Base-by-base conservation (phyloP, 805 yeast species). In the Candida krabiensis region DNA sequence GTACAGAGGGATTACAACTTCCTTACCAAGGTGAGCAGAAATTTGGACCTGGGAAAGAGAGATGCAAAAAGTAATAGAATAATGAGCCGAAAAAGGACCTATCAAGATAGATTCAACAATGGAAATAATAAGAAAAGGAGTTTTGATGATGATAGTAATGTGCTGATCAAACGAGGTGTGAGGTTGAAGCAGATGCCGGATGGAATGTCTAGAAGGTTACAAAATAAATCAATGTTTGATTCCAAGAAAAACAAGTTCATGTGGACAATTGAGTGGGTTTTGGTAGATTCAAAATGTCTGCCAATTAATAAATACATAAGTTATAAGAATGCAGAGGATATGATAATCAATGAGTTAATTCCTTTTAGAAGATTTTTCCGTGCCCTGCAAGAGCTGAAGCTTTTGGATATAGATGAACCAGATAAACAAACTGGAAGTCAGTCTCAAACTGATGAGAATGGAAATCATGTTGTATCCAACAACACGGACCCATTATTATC, bases 1-100 rank as follows among this genome's bases (percentile, higher is more conserved):
- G 75, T 89, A 5, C 88, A 89, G 54, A 63, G 97, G 44, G 97
- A 90, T 57, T 90, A 88, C 59, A 83, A 86, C 55, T 86, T 86
- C 53, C 61, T 90, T 22, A 67, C 76, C 40, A 67, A 64, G 15
- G 50, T 86, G 38, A 80, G 80, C 33, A 64, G 97, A 30, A 60
- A 70, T 2, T 66, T 88, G 11, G 70, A 71, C n/a, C 58, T 86
- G 12, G 75, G 79, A 6, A 80, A 77, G 49, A 60, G 59, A 0
- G 91, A 82, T 53, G 51, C 64, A 5, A 71, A 66, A 40, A 75
- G 74, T 31, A 70, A 62, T 50, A 74, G 69, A 47, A 69, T 71
- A 16, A 60, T 73, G 19, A 16, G 36, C 15, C 28, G 43, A 35
- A 30, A 38, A 29, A 23, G 47, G 32, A 12, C 29, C 18, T 28